Evolutionary conservation across 768 basidiomycete species (phyloP).

Genomic region (Pleurotus tuoliensis): DNA sequence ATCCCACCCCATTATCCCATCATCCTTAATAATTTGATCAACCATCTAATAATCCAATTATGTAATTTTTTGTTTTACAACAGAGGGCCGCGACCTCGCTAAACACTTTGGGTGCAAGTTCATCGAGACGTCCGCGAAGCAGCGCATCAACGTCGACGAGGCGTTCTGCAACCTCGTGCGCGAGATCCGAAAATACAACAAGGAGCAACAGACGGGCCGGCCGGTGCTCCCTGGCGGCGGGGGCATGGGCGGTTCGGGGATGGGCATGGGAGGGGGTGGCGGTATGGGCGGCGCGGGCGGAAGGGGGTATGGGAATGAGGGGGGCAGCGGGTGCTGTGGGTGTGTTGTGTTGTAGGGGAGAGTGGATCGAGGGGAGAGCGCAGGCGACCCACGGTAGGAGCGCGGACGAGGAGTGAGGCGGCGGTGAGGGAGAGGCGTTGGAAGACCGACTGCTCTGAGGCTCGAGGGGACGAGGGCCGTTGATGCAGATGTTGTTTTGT

Average conservation of each 20-base stretch:
- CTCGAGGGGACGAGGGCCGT: too few species aligned
- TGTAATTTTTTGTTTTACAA: neutral
- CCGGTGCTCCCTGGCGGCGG: constrained; percentile 49
- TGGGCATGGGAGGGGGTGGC: constrained; percentile 20
- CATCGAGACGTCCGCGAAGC: constrained; percentile 95
- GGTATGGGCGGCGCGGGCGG: constrained; percentile 33
- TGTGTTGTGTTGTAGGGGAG: constrained; percentile 44
- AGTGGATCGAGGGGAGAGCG: too few species aligned
- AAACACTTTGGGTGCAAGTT: constrained; percentile 93
- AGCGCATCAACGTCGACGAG: constrained; percentile 95
- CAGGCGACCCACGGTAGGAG: too few species aligned
- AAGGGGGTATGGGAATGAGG: constrained; percentile 47
- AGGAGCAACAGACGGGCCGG: constrained; percentile 79
- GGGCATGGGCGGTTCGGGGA: constrained; percentile 26
- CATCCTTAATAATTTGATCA: neutral
- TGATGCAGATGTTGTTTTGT: too few species aligned
- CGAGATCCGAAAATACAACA: constrained; percentile 92
- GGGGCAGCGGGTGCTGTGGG: constrained; percentile 58
- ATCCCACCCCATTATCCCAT: neutral
- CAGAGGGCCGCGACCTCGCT: constrained; percentile 97
- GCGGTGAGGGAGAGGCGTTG: too few species aligned
- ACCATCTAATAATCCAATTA: neutral
- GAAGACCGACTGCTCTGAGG: too few species aligned
- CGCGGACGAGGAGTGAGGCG: too few species aligned
- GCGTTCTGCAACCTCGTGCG: constrained; percentile 91